Percentiles rank a stretch among this genome's conserved stretches.
phyloP scores from a whole-genome alignment of 1,284 basidiomycete species.

The Macrocybe sp. region DNA sequence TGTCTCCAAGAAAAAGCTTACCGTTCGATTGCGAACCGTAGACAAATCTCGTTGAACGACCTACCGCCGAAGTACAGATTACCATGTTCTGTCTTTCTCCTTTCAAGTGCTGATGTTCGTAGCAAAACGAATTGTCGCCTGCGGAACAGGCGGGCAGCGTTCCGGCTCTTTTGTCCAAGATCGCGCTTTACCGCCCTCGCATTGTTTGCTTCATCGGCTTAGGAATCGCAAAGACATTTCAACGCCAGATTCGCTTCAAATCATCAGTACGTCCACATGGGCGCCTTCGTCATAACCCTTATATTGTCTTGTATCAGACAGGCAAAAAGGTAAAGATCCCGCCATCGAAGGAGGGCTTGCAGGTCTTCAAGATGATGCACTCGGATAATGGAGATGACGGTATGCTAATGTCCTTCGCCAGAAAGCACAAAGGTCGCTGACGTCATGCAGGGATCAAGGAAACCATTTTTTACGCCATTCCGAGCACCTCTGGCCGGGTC shows the following conservation, averaged over 20 bases:
- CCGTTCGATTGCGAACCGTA: constrained; percentile 16
- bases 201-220: constrained; percentile 73
- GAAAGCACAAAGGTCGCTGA: neutral
- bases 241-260: constrained; percentile 22
- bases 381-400: constrained; percentile 1
- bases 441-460: neutral
- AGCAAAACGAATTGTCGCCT: constrained; percentile 57
- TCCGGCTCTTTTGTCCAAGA: constrained; percentile 49
- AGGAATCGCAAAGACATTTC: constrained; percentile 57
- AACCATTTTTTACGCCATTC: neutral
- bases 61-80: constrained; percentile 38
- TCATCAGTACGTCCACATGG: constrained; percentile 9
- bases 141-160: constrained; percentile 49
- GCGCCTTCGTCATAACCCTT: neutral
- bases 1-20: neutral
- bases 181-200: constrained; percentile 47
- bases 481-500: neutral
- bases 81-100: neutral
- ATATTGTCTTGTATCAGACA: constrained; percentile 1
- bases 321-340: constrained; percentile 7
- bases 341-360: constrained; percentile 31
- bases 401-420: neutral
- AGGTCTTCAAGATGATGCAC: constrained; percentile 46
- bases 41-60: constrained; percentile 59
- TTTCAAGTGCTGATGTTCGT: neutral